Percentiles rank a stretch among this genome's conserved stretches.
These are phyloP conservation scores for Diaporthe ampelina DNA, from an alignment of 2,329 filamentous ascomycete species.

Conservation along the genomic window DNA sequence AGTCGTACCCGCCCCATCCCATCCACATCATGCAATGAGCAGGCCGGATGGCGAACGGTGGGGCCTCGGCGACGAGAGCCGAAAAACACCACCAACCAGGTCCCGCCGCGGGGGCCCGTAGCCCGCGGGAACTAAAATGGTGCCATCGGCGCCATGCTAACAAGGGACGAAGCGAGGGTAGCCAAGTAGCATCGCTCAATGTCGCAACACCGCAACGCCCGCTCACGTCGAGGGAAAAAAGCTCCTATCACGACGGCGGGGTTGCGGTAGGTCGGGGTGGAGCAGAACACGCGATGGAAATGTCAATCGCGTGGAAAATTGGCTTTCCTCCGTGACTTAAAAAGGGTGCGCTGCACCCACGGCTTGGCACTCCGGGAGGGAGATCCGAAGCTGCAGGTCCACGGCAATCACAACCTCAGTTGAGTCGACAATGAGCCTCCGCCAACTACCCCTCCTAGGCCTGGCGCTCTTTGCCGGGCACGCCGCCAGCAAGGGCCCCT, in stretches of 20 bases:
- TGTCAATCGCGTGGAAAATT: not conserved
- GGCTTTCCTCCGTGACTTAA: not conserved
- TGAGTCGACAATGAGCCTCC: conserved; percentile 9
- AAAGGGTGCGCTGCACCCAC: not conserved
- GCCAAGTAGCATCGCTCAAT: conserved; percentile 21
- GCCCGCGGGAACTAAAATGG: conserved; percentile 26
- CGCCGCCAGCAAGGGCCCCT: conserved; percentile 42
- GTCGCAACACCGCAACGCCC: not conserved
- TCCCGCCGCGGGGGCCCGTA: not conserved
- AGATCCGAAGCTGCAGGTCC: not conserved
- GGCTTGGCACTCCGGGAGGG: not conserved
- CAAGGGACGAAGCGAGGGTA: not conserved
- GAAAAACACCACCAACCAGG: conserved; percentile 19
- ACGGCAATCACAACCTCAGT: not conserved
- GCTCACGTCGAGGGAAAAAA: not conserved
- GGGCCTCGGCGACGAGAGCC: conserved; percentile 3
- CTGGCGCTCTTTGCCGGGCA: conserved; percentile 3
- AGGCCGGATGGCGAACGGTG: conserved; percentile 28
- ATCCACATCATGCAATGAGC: conserved; percentile 34
- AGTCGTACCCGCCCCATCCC: no score
- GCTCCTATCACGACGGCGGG: not conserved
- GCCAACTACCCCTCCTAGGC: not conserved
- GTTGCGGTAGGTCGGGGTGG: not conserved
- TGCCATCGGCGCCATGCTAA: conserved; percentile 31
- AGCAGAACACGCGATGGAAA: conserved; percentile 3